These are phyloP conservation scores for Acanthamoeba castellanii DNA, from an alignment of 208 protist genomes.

Conservation along the genomic window DNA sequence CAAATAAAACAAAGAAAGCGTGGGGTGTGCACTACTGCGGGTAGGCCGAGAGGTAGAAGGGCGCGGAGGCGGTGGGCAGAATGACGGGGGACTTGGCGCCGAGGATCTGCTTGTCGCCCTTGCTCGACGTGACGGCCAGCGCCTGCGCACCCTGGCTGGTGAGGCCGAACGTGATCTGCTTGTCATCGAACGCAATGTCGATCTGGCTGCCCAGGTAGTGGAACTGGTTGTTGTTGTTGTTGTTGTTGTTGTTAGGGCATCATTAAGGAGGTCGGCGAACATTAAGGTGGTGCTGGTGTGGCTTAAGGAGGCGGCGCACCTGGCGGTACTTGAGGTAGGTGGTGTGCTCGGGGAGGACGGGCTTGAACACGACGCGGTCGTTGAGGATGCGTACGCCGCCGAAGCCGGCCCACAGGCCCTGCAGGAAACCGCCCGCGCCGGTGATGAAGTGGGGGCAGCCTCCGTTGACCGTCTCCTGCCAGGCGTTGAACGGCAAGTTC, in stretches of 20 bases:
- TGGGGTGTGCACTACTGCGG: neutral
- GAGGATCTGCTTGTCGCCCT: neutral
- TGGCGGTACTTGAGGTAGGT: constrained; percentile 7
- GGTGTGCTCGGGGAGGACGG: constrained; percentile 19
- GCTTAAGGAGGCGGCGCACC: neutral
- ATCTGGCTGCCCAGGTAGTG: constrained; percentile 34
- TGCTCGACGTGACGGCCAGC: neutral
- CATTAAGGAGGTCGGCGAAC: no score
- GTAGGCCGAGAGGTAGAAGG: neutral
- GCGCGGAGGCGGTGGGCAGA: neutral
- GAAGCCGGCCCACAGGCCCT: constrained; percentile 71
- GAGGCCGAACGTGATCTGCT: neutral
- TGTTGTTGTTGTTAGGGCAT: neutral
- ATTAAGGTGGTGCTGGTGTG: no score
- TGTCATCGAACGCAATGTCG: neutral
- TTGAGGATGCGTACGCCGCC: constrained; percentile 69
- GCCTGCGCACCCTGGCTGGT: neutral
- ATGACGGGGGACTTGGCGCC: neutral
- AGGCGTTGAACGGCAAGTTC: constrained; percentile 72
- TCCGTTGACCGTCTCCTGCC: constrained; percentile 57
- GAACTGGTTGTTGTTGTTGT: neutral
- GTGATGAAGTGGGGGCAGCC: constrained; percentile 77
- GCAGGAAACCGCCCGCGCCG: constrained; percentile 77
- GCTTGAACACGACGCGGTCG: neutral
- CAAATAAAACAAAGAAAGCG: neutral